Evolutionary conservation across 129 eudicot species (phyloP), one percentile per base, ranked within the genome.

Genomic region (Pittosporum tobira): DNA sequence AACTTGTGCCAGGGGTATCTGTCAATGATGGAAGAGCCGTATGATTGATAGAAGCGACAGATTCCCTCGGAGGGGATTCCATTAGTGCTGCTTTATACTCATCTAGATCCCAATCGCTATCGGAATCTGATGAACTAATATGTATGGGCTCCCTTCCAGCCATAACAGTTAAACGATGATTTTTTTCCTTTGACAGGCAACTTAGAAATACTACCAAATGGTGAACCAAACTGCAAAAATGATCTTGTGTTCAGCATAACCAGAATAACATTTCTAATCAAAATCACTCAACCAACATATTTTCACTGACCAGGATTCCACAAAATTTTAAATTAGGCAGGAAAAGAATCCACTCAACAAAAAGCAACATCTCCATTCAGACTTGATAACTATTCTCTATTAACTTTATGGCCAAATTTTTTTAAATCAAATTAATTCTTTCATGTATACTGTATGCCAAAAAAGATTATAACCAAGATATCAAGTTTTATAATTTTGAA

Each of bases 81-180:
- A 57, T 26, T 2, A 18, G 6, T 5, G 24, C n/a, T n/a, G n/a
- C 63, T n/a, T 37, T 61, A 37, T 71, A 65, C 4, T 69, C 63
- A 29, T 80, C 86, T 63, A 78, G 57, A 65, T 70, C 80, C 63
- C 77, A 70, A 24, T 80, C 86, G 49, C 70, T 61, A 6, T 71
- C 81, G 6, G n/a, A n/a, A n/a, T n/a, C n/a, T n/a, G 79, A 58
- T 0, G 81, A 79, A 56, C 71, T 62, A 58, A 75, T 71, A 26
- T 71, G 73, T 34, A 79, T 74, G 34, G 70, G 63, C 48, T 57
- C 62, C 59, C 3, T 13, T 2, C 61, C 46, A 37, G 60, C 70
- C 81, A 71, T 66, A n/a, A 40, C 36, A 22, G n/a, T n/a, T n/a
- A 55, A 75, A 47, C 19, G 13, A 51, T 27, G 58, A 23, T 27